Evolutionary conservation across 441 rosid species (phyloP), one percentile per base, ranked within the genome.

Genomic region (Euphorbia celastroides): DNA sequence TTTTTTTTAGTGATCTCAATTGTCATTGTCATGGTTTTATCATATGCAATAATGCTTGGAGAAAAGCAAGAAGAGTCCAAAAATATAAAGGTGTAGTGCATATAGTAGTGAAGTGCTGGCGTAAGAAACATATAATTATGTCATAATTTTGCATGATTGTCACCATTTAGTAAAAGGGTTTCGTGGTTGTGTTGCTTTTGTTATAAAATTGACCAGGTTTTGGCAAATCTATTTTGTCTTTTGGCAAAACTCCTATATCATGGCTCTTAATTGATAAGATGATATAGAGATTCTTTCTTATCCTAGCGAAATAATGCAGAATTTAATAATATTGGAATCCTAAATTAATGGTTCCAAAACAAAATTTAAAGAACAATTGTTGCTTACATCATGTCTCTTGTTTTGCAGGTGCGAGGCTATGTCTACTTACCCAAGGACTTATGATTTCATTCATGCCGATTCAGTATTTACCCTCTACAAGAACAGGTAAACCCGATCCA

Each of bases 351-450:
- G 10, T 50, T 51, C 8, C 19, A 51, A 51, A 19, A n/a, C 0
- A 13, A 44, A 44, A 34, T 9, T 13, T 19, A 1, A 51, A 51
- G 7, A 51, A 19, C 5, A 19, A 51, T 51, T 51, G 50, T 44
- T 14, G n/a, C 50, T 44, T 12, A 44, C 23, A 51, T 8, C 13
- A 11, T 42, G 10, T 56, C 22, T 55, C 4, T 30, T 7, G 46
- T 23, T 5, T 27, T 56, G 62, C 65, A 89, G 97, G 98, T 89
- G 96, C 17, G 98, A 92, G 77, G 98, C 96, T 48, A 86, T 90
- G 92, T 92, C 98, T 7, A 90, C 97, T 30, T 92, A 92, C 81
- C 97, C 96, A 22, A 82, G 97, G 70, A 90, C 97, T 26, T 92
- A 86, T 25, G 97, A 92, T 59, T 82, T 92, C 65, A 86, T 90